Evolutionary conservation across 2,329 filamentous ascomycete genomes (phyloP).

Genomic region (Teratosphaeriaceae sp.): DNA sequence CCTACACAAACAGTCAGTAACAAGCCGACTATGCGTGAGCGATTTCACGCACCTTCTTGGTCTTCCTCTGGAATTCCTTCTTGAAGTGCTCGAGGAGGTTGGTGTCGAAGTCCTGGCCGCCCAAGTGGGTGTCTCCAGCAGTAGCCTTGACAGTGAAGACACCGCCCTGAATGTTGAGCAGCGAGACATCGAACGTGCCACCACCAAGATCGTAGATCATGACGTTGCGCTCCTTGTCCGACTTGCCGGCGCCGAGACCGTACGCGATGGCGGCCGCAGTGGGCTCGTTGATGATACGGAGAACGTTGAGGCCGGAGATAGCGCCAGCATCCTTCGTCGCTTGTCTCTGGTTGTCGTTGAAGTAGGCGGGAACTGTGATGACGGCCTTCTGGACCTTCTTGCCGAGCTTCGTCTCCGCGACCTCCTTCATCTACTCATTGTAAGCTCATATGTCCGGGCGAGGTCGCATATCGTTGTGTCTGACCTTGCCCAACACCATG

Average conservation of each 20-base stretch:
- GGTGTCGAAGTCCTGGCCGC: slow-evolving; percentile 94
- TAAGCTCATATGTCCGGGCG: slow-evolving; percentile 7
- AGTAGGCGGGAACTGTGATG: slow-evolving; percentile 98
- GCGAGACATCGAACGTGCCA: slow-evolving; percentile 99
- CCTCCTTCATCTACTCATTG: slow-evolving; percentile 83
- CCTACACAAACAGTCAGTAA: too few relatives aligned
- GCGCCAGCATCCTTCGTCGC: slow-evolving; percentile 99
- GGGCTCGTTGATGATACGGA: slow-evolving; percentile 99
- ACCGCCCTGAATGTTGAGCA: slow-evolving; percentile 97
- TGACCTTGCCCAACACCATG: slow-evolving; percentile 96
- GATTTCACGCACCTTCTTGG: slow-evolving; percentile 59
- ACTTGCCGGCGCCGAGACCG: slow-evolving; percentile 59
- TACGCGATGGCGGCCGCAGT: slow-evolving; percentile 98
- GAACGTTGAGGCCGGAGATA: slow-evolving; percentile 94
- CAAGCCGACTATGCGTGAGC: too few relatives aligned
- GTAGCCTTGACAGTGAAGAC: slow-evolving; percentile 99
- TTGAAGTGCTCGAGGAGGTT: slow-evolving; percentile 95
- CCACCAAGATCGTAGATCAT: slow-evolving; percentile 99
- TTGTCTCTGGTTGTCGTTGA: slow-evolving; percentile 99
- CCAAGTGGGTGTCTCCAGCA: slow-evolving; percentile 93
- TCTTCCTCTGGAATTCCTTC: slow-evolving; percentile 83
- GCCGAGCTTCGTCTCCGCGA: slow-evolving; percentile 95
- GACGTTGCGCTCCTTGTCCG: slow-evolving; percentile 96
- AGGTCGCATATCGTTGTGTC: slow-evolving; percentile 12
- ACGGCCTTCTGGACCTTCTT: slow-evolving; percentile 99